Evolutionary conservation across 768 basidiomycete genomes (phyloP).

Genomic region (Daedaleopsis nitida): DNA sequence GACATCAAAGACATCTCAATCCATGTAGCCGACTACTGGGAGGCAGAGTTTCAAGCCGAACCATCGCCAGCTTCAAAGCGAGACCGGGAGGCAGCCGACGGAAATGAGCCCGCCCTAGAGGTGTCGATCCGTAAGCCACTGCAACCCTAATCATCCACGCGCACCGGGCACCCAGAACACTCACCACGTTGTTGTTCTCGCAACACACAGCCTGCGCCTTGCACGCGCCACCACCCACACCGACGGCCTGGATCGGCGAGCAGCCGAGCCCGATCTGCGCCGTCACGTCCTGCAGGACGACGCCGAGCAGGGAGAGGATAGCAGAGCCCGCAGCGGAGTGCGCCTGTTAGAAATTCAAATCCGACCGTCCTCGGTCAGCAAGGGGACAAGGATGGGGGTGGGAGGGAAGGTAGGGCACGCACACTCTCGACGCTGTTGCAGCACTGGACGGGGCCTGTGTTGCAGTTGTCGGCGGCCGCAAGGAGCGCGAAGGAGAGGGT

Average conservation of each 20-base stretch:
- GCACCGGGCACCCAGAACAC: background rate
- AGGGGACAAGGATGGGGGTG: background rate
- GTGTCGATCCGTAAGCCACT: background rate
- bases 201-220: constrained; percentile 5
- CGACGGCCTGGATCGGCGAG: constrained; percentile 7
- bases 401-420: background rate
- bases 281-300: background rate
- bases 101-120: background rate
- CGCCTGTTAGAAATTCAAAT: background rate
- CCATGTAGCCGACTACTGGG: background rate
- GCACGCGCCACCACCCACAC: constrained; percentile 5
- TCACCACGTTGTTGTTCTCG: constrained; percentile 3
- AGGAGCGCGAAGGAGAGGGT: constrained; percentile 5
- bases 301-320: constrained; percentile 3
- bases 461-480: constrained; percentile 6
- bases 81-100: background rate
- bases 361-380: background rate
- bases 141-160: background rate
- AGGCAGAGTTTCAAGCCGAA: background rate
- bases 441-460: constrained; percentile 12
- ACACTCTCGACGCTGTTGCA: constrained; percentile 11
- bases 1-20: background rate
- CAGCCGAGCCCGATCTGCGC: constrained; percentile 11
- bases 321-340: background rate
- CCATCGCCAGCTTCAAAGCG: background rate